These are phyloP conservation scores for Grosmannia penicillata DNA, from an alignment of 2,329 filamentous ascomycete species.

Conservation along the genomic window DNA sequence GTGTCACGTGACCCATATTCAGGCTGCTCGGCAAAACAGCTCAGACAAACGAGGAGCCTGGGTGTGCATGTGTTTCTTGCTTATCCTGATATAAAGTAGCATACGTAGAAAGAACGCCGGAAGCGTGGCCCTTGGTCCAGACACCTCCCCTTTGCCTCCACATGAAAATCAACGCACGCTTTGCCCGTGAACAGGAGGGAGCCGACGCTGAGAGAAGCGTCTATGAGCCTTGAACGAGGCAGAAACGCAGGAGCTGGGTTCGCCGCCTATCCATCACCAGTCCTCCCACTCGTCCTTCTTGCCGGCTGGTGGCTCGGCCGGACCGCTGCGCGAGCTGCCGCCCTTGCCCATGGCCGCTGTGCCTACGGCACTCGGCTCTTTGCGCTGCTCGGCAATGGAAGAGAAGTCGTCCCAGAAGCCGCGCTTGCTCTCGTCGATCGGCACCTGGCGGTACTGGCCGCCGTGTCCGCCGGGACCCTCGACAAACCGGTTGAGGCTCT, in stretches of 20 bases:
- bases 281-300: conserved; percentile 51
- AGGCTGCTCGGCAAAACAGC: background rate
- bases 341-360: conserved; percentile 46
- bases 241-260: no score
- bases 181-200: no score
- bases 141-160: no score
- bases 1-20: conserved; percentile 7
- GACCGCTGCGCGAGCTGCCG: conserved; percentile 15
- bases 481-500: conserved; percentile 74
- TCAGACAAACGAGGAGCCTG: background rate
- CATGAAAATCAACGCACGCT: no score
- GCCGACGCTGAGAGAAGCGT: no score
- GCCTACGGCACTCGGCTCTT: conserved; percentile 34
- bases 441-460: conserved; percentile 20
- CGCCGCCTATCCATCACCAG: conserved; percentile 28
- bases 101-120: no score
- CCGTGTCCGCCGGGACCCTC: conserved; percentile 44
- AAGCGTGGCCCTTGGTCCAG: no score
- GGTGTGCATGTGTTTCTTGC: no score
- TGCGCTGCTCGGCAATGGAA: conserved; percentile 43
- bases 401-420: conserved; percentile 93
- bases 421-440: conserved; percentile 50
- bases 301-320: conserved; percentile 14
- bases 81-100: no score
- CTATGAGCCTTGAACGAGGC: no score